Evolutionary conservation across 2,329 filamentous ascomycete species (phyloP).

Genomic region (Neonectria hederae): DNA sequence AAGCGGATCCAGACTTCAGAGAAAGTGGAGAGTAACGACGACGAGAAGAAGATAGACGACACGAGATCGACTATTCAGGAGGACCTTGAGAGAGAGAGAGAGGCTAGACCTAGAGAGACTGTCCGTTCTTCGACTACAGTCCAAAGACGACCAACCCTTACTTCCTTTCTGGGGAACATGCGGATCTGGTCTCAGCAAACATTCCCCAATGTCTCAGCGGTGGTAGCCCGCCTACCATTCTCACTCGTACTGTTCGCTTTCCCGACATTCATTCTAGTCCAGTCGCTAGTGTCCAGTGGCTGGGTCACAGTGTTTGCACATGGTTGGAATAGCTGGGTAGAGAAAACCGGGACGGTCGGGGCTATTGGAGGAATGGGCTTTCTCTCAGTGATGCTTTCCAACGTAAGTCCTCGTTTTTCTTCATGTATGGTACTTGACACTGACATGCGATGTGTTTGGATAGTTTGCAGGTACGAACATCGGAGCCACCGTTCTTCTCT

Average conservation of each 20-base stretch:
- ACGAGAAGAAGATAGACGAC: no score
- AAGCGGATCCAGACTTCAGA: neutral
- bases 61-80: no score
- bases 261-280: conserved; percentile 78
- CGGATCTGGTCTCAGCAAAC: conserved; percentile 72
- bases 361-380: conserved; percentile 79
- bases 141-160: conserved; percentile 50
- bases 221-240: conserved; percentile 72
- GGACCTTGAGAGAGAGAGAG: no score
- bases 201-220: conserved; percentile 74
- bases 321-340: conserved; percentile 78
- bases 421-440: no score
- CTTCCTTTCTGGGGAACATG: conserved; percentile 58
- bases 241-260: conserved; percentile 77
- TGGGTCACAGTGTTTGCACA: conserved; percentile 79
- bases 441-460: neutral
- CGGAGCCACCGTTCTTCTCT: conserved; percentile 77
- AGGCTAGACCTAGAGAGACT: neutral
- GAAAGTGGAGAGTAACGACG: no score
- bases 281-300: conserved; percentile 76
- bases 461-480: conserved; percentile 83
- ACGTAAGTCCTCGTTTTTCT: conserved; percentile 60
- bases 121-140: neutral
- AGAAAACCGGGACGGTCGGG: conserved; percentile 73
- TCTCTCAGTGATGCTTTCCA: conserved; percentile 74